Evolutionary conservation across 768 basidiomycete genomes (phyloP).

Genomic region (Gloeophyllum trabeum): DNA sequence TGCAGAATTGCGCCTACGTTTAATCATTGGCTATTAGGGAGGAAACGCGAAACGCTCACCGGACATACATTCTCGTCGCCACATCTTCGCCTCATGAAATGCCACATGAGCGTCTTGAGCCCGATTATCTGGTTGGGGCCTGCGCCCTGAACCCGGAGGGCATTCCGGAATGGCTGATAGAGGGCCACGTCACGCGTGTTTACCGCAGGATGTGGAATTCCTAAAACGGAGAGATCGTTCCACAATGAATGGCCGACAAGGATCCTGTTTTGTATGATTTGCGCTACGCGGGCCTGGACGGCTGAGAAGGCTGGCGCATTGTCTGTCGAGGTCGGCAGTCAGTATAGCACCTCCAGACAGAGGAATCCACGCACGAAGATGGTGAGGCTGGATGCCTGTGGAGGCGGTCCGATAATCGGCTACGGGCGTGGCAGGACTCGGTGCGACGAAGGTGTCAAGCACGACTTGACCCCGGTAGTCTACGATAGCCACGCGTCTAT

Average conservation of each 20-base stretch:
- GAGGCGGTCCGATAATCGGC: constrained; percentile 64
- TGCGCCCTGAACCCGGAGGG: constrained; percentile 34
- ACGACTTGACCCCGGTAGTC: constrained; percentile 37
- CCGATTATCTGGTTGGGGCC: constrained; percentile 52
- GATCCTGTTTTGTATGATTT: constrained; percentile 56
- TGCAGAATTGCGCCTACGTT: too few species aligned
- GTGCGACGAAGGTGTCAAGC: constrained; percentile 55
- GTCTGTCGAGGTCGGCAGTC: constrained; percentile 18
- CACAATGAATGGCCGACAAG: constrained; percentile 71
- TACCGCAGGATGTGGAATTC: constrained; percentile 70
- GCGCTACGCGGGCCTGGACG: constrained; percentile 60
- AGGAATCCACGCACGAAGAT: constrained; percentile 27
- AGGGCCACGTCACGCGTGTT: constrained; percentile 72
- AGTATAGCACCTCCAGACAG: not conserved
- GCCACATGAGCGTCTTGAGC: constrained; percentile 72
- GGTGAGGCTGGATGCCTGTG: constrained; percentile 38
- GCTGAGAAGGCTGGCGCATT: constrained; percentile 42
- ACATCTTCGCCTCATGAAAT: constrained; percentile 69
- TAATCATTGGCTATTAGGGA: not conserved
- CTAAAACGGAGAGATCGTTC: constrained; percentile 75
- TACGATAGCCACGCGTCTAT: constrained; percentile 31
- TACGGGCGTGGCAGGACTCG: constrained; percentile 46
- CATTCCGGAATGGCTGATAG: constrained; percentile 72
- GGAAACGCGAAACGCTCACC: constrained; percentile 29
- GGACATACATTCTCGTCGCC: constrained; percentile 65